Conservation (phyloP, 1,284 basidiomycete species). For the Rhodotorula sp. region DNA sequence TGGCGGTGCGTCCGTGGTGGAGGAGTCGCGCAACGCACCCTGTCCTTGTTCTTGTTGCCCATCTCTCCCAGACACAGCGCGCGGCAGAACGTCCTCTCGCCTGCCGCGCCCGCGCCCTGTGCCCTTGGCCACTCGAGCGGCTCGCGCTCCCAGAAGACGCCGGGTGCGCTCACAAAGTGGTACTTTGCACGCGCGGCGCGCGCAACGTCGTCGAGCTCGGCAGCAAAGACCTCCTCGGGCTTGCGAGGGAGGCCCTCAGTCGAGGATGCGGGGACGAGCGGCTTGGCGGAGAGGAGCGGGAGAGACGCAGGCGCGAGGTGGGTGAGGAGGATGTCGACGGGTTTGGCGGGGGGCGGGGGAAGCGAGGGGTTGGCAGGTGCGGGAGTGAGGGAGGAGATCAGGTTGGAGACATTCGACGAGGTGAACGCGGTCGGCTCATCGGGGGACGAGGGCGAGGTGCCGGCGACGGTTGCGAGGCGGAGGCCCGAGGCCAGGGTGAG, state of each 20-base stretch:
- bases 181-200: constrained; percentile 64
- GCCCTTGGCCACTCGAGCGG: constrained; percentile 81
- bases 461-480: constrained; percentile 81
- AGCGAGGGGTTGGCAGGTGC: constrained; percentile 41
- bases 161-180: constrained; percentile 63
- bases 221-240: constrained; percentile 14
- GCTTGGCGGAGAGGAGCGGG: constrained; percentile 63
- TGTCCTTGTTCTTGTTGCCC: constrained; percentile 73
- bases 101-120: constrained; percentile 50
- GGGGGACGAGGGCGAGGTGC: constrained; percentile 59
- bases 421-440: constrained; percentile 63
- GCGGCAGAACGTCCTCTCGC: constrained; percentile 53
- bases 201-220: constrained; percentile 36
- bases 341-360: constrained; percentile 55
- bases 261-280: constrained; percentile 15
- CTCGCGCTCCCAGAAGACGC: constrained; percentile 87
- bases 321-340: constrained; percentile 73
- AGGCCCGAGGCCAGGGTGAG: constrained; percentile 80
- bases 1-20: background rate
- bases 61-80: constrained; percentile 80
- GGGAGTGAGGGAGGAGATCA: constrained; percentile 65
- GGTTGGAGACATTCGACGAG: constrained; percentile 67
- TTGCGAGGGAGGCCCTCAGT: background rate
- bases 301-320: constrained; percentile 71
- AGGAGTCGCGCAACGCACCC: constrained; percentile 58